Percentiles rank a stretch among this genome's conserved stretches.
These are phyloP conservation scores for Pythium brachiatum DNA, from an alignment of 352 stramenopile species.

Conservation along the genomic window DNA sequence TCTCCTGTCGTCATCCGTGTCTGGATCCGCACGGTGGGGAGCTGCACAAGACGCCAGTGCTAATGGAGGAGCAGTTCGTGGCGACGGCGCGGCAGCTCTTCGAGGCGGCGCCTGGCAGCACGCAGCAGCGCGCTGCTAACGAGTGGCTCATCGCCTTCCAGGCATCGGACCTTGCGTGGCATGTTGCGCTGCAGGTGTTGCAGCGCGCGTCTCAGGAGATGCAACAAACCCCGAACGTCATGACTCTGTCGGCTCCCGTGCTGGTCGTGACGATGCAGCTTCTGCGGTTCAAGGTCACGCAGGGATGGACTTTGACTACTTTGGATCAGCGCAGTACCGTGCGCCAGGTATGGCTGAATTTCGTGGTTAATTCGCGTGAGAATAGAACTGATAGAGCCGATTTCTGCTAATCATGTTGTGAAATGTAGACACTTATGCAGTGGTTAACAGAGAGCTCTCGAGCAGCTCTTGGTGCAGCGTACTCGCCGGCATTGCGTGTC, in stretches of 20 bases:
- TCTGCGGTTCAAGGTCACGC: conserved; percentile 57
- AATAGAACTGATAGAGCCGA: not conserved
- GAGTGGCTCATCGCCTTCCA: conserved; percentile 72
- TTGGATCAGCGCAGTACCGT: conserved; percentile 39
- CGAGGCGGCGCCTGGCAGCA: conserved; percentile 51
- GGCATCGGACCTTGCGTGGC: conserved; percentile 51
- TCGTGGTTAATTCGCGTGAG: not conserved
- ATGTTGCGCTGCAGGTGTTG: conserved; percentile 53
- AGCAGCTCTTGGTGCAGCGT: not conserved
- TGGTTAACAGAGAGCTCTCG: conserved; percentile 14
- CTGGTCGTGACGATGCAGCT: conserved; percentile 73
- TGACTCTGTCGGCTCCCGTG: conserved; percentile 28
- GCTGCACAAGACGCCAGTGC: not conserved
- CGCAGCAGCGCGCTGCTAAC: conserved; percentile 55
- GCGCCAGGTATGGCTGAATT: conserved; percentile 31
- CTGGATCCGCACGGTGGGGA: not conserved
- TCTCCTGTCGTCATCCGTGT: not conserved
- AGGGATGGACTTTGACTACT: conserved; percentile 43
- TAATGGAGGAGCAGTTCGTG: conserved; percentile 42
- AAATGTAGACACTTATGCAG: conserved; percentile 14
- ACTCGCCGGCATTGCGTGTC: conserved; percentile 16
- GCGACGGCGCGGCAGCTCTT: conserved; percentile 64
- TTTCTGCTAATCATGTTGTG: not conserved
- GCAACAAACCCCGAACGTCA: conserved; percentile 10
- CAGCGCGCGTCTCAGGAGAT: conserved; percentile 26